Evolutionary conservation across 345 rosid species (phyloP).

Genomic region (Toxicodendron radicans): DNA sequence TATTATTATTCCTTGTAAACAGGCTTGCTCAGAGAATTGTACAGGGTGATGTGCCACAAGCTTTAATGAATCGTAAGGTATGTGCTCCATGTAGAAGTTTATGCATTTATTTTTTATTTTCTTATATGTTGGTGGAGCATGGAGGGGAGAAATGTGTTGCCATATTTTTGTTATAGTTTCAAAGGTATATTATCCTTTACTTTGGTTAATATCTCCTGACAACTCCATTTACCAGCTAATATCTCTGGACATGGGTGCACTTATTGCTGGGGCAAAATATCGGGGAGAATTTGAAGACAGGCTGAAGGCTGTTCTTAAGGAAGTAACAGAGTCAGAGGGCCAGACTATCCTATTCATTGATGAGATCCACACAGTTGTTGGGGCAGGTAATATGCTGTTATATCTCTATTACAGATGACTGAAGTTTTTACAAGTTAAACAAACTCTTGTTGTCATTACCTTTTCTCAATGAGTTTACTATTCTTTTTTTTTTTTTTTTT

Average conservation of each 20-base stretch:
- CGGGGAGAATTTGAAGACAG: slow-evolving; percentile 99
- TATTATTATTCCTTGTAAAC: slow-evolving; percentile 23
- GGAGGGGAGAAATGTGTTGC: neutral
- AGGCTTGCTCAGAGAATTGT: slow-evolving; percentile 99
- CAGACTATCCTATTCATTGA: slow-evolving; percentile 91
- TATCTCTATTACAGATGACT: neutral
- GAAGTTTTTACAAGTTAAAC: neutral
- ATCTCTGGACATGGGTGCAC: slow-evolving; percentile 99
- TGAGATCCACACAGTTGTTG: slow-evolving; percentile 99
- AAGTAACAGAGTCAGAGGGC: slow-evolving; percentile 96
- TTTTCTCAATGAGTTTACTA: neutral
- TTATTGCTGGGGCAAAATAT: slow-evolving; percentile 97
- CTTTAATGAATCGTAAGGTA: slow-evolving; percentile 95
- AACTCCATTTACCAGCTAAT: slow-evolving; percentile 54
- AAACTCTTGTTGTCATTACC: neutral
- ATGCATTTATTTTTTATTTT: neutral
- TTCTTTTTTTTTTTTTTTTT: neutral
- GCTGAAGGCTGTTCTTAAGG: slow-evolving; percentile 92
- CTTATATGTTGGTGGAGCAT: neutral
- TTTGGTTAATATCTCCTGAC: slow-evolving; percentile 6
- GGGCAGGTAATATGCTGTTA: slow-evolving; percentile 70
- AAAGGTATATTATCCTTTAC: neutral
- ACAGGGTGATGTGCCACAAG: slow-evolving; percentile 99
- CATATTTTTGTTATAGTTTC: neutral
- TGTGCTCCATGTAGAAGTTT: slow-evolving; percentile 21